Evolutionary conservation across 2,329 filamentous ascomycete genomes (phyloP), one percentile per base, ranked within the genome.

Genomic region (Polytolypa hystricis): DNA sequence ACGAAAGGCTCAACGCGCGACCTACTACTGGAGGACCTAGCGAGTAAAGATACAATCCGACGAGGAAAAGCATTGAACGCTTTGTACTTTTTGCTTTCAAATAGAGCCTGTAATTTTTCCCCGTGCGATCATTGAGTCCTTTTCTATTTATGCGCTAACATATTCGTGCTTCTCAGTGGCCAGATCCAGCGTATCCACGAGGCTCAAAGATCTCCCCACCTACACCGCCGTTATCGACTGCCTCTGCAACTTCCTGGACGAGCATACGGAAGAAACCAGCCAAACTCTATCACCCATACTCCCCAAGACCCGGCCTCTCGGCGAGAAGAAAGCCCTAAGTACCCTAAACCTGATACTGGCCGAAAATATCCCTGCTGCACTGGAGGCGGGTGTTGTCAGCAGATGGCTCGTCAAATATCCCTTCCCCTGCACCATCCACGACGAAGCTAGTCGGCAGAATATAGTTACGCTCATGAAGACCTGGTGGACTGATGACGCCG

Each of bases 381-480:
- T 85, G 12, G 60, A 74, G 52, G 75, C 78, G 25, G 69, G 70
- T 5, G 74, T 87, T 43, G 69, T 87, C 26, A 76, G 79, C 42
- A 75, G 73, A 38, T 87, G 82, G 82, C 69, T 87, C n/a, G 71
- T 66, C 21, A 76, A 73, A 47, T 84, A 86, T 54, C 72, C 75
- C 5, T 86, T 68, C 33, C 64, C 81, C 65, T 81, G 80, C 14
- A 61, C 66, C 12, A 59, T 58, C 1, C 59, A 68, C 2, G 67
- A 71, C 37, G 70, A 76, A 36, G 56, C 58, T 15, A 57, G 57
- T 18, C 53, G 54, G 27, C 54, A 54, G 32, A 60, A 64, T 40
- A 55, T 65, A 16, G 53, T 61, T 8, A 49, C 54, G 14, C 52
- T 65, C 1, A 60, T 64, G 52, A 59, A 58, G 35, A 54, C 54